Conservation (phyloP, 768 basidiomycete species). For the Pulveroboletus ravenelii region DNA sequence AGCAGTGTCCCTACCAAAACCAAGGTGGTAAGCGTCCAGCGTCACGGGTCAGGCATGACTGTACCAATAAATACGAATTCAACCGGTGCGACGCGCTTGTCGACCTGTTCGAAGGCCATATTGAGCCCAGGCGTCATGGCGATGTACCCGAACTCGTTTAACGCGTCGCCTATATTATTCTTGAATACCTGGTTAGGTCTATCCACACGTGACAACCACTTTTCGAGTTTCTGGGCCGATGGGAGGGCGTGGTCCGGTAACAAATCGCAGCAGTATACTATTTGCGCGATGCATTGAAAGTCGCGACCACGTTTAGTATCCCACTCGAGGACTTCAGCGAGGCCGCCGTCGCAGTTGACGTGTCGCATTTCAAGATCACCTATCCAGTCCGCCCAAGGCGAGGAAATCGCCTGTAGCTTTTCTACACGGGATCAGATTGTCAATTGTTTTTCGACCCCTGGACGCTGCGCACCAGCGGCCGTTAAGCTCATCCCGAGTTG, state of each 20-base stretch:
- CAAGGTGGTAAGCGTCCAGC: neutral
- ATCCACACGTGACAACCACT: constrained; percentile 33
- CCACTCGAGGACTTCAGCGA: constrained; percentile 53
- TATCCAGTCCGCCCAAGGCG: constrained; percentile 69
- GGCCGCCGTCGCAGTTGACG: constrained; percentile 54
- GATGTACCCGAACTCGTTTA: constrained; percentile 52
- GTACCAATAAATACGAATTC: constrained; percentile 81
- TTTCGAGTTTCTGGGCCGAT: constrained; percentile 53
- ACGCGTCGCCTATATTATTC: constrained; percentile 45
- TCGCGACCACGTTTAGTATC: constrained; percentile 68
- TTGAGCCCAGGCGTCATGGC: constrained; percentile 39
- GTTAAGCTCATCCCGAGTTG: constrained; percentile 75
- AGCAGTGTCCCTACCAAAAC: constrained; percentile 57
- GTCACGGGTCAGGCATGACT: constrained; percentile 5
- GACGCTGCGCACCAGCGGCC: constrained; percentile 49
- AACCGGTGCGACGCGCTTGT: constrained; percentile 61
- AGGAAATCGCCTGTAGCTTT: constrained; percentile 74
- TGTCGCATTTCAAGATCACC: constrained; percentile 51
- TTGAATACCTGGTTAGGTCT: constrained; percentile 48
- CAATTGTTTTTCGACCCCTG: neutral
- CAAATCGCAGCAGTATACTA: constrained; percentile 63
- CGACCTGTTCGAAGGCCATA: constrained; percentile 49
- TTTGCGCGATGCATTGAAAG: constrained; percentile 68
- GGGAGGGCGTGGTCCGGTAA: constrained; percentile 45
- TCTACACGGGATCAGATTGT: constrained; percentile 39